phyloP scores from a whole-genome alignment of 2,329 filamentous ascomycete genomes.

The Dryadomyces quercivorus region DNA sequence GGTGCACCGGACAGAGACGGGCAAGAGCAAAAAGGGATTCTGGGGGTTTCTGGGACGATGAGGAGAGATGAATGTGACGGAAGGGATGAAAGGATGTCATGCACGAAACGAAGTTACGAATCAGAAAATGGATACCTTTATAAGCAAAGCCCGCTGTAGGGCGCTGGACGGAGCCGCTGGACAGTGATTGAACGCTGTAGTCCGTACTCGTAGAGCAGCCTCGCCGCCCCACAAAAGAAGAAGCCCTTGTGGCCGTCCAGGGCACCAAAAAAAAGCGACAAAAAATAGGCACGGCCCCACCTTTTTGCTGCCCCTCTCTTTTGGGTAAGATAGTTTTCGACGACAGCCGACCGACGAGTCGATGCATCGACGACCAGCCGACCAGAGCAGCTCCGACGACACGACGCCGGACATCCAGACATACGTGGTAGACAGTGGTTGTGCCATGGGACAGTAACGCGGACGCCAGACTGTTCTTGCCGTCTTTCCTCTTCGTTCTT shows the following conservation, averaged over 20 bases:
- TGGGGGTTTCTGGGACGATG: conserved; percentile 19
- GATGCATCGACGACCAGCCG: no score
- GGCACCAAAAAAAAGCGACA: conserved; percentile 2
- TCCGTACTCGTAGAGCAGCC: neutral
- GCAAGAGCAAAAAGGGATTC: conserved; percentile 13
- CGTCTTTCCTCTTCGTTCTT: neutral
- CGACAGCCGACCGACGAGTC: neutral
- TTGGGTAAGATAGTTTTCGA: neutral
- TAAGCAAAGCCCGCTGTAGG: no score
- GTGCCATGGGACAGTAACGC: neutral
- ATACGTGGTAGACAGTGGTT: no score
- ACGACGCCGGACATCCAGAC: no score
- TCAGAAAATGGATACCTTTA: no score
- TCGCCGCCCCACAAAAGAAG: conserved; percentile 1
- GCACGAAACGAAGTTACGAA: no score
- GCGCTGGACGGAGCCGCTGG: no score
- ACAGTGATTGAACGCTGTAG: no score
- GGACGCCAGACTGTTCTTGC: neutral
- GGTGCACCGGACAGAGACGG: neutral
- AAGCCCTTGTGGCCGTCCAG: conserved; percentile 1
- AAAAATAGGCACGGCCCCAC: conserved; percentile 4
- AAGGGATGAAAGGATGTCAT: no score
- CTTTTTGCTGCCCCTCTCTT: conserved; percentile 7
- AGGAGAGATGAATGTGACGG: no score
- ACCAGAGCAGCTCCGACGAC: no score